Base-by-base conservation (phyloP, 192 early-diverging fungal species). In the Coemansia sp. region DNA sequence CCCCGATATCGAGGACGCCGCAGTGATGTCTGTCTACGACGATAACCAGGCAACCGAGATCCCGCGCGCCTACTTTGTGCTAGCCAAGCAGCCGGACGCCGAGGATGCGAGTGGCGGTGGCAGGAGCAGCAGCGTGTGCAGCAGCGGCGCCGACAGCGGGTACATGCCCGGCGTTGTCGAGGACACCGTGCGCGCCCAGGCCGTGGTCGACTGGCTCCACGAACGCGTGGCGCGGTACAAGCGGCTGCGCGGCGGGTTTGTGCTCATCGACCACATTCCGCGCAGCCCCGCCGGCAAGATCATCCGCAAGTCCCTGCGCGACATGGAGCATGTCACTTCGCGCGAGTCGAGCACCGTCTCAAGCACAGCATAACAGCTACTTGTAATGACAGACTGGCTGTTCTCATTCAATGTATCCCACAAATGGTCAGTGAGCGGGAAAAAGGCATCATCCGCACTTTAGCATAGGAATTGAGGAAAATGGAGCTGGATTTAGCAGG, bases 211-310 rank as follows among this genome's bases (percentile, higher is more conserved):
- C 1, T 90, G 86, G 76, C 78, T 89, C 6, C 80, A 87, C n/a
- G 78, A 76, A 52, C 82, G 85, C 32, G 87, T 93, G 12, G 89
- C 91, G 0, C 63, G 73, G 13, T 89, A 93, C 77, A 96, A 96
- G 84, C 74, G 85, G 55, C 73, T 98, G 41, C 84, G 91, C 47
- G 96, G 94, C 9, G 92, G 91, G 8, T 86, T 94, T 8, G 76
- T 72, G 4, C 87, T 93, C 58, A 83, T 93, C 59, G 87, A 90
- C 36, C 76, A 67, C 26, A 86, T 95, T 41, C 93, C 92, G 41
- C 92, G 93, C 65, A 87, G 87, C 62, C 87, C 91, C 1, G 84
- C 90, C 4, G 95, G 94, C 57, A 95, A 95, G 77, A 93, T 95
- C 48, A 79, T 97, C 71, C 85, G 94, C 52, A 80, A 85, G 19